Base-by-base conservation (phyloP, 352 stramenopile genomes). In the Pythium brassicae region DNA sequence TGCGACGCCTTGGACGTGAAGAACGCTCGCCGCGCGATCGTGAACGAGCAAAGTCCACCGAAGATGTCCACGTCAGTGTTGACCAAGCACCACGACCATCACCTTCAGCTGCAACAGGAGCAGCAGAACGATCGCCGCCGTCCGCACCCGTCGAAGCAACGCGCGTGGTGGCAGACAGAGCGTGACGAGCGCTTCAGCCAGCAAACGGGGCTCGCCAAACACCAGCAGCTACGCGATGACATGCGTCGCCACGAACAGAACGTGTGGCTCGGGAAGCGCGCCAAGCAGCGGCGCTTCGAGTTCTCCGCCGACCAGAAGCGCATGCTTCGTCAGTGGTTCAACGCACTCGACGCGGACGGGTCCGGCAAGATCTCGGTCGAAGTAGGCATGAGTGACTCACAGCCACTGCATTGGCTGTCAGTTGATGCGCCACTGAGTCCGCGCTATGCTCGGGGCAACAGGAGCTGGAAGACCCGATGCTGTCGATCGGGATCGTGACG, bases 291-390 rank as follows among this genome's bases (percentile, higher is more conserved):
- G 17, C 60, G 62, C 8, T 87, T 86, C 47, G 76, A 86, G 66
- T 92, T 89, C 57, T 84, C 78, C 2, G 74, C 66, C 1, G 68
- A 79, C 39, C 78, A 92, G 48, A 92, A 89, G 61, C 68, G 71
- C 37, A 92, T 89, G 77, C 67, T 92, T 19, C 71, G 69, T 14
- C 78, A 87, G 52, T 92, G 82, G 82, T 92, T 92, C 57, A 69
- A 92, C 25, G 73, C 75, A 7, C 57, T 92, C 20, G 82, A 92
- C 56, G 59, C 75, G 2, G 78, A 92, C 50, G 66, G 72, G 0
- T 89, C 76, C 0, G 82, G 82, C 10, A 89, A 84, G 64, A 87
- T 92, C 44, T 87, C 73, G 1, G 78, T 87, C 2, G 78, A 92
- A 53, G 73, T 83, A 20, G 11, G 22, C 3, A 11, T 46, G 14